Evolutionary conservation across 163 green algal species (phyloP), one percentile per base, ranked within the genome.

Genomic region (Scenedesmus sp.): DNA sequence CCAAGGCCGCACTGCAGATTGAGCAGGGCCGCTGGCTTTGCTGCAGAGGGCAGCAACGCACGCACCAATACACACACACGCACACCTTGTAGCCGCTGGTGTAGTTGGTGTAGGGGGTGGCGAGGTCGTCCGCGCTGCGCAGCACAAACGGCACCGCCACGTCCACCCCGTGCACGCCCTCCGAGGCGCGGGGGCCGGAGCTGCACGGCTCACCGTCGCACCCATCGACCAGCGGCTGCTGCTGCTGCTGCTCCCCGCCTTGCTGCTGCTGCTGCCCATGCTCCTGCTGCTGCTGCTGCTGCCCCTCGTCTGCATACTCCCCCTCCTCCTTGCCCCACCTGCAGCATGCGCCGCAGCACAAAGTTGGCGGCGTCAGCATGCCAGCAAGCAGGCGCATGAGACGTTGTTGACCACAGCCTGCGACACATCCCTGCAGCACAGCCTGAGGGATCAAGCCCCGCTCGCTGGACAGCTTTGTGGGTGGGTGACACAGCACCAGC

Each of bases 71-170:
- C 59, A 33, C 33, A 35, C 59, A 33, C 3, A 2, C 65, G 5
- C 30, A 3, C 30, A 76, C 65, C 65, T 96, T 94, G 90, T 98
- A 99, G 13, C 96, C 96, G 13, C 90, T 93, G 13, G 97, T 97
- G 93, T 98, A 98, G 94, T 99, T 99, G 26, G 95, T 98, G 93
- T 94, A 97, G 43, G 94, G 93, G 16, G 94, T 96, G 3, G 68
- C 46, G 51, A 96, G 88, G 89, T 93, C 92, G 91, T 97, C 97
- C 0, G 95, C 95, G 30, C 90, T 92, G 7, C 70, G 72, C 82
- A 98, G 26, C 26, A 30, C 44, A 72, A 94, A 97, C 0, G 96
- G 94, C 1, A 93, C 42, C 0, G 13, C 33, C 46, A 98, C 76
- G 59, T 96, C 91, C 20, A 97, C 92, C 6, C 95, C 96, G 0